phyloP scores from a whole-genome alignment of 2,329 filamentous ascomycete species.

The Hymenoscyphus fructigenus region DNA sequence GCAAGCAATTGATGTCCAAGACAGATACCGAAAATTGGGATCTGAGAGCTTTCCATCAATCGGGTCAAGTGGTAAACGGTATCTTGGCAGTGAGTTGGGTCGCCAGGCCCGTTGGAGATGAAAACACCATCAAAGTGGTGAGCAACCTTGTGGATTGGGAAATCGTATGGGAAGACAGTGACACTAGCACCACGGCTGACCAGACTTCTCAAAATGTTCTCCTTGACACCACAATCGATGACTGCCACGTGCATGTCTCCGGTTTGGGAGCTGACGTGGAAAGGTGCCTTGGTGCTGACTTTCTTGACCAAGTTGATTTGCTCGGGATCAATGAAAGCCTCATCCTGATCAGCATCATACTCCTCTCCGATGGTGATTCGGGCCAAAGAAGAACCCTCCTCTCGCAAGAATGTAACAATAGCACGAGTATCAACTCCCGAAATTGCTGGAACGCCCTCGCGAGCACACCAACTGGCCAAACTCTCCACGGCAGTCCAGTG shows the following conservation, averaged over 20 bases:
- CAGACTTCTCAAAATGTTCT: constrained; percentile 96
- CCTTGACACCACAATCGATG: constrained; percentile 98
- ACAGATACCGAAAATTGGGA: constrained; percentile 97
- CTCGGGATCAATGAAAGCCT: constrained; percentile 90
- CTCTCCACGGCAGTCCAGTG: constrained; percentile 99
- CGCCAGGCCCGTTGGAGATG: constrained; percentile 97
- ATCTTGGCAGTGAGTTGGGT: constrained; percentile 93
- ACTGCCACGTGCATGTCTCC: constrained; percentile 89
- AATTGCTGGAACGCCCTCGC: constrained; percentile 93
- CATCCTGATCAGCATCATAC: constrained; percentile 97
- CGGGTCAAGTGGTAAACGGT: constrained; percentile 90
- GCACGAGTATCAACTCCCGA: constrained; percentile 95
- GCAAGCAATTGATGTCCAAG: constrained; percentile 95
- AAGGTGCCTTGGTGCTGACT: constrained; percentile 97
- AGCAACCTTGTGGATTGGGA: constrained; percentile 96
- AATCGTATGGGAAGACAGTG: constrained; percentile 94
- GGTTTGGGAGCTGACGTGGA: constrained; percentile 83
- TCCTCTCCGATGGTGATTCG: constrained; percentile 94
- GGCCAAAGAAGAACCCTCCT: constrained; percentile 94
- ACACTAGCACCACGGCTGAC: constrained; percentile 89
- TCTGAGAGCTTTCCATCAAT: constrained; percentile 85
- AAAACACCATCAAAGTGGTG: constrained; percentile 98
- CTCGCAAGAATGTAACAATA: constrained; percentile 92
- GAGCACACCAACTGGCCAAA: constrained; percentile 88
- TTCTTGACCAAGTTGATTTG: constrained; percentile 96